Conservation (phyloP, 352 stramenopile species). For the Pythium dissotocum region DNA sequence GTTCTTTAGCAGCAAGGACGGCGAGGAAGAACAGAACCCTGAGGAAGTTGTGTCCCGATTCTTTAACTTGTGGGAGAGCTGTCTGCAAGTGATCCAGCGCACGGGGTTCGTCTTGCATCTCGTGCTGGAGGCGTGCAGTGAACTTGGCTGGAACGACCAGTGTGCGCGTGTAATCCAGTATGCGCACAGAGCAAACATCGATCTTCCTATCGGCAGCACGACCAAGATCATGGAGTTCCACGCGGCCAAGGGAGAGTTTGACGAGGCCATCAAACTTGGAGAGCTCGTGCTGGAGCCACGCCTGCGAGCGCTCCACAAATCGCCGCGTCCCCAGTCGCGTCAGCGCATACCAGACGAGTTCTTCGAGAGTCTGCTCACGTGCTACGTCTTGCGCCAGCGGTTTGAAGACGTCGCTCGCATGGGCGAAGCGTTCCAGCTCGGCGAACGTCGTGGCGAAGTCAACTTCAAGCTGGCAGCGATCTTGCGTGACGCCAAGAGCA, state of each 20-base stretch:
- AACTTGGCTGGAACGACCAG: slow-evolving; percentile 10
- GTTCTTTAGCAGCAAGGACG: slow-evolving; percentile 22
- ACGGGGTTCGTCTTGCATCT: slow-evolving; percentile 19
- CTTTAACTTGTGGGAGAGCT: slow-evolving; percentile 14
- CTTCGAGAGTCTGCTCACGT: slow-evolving; percentile 17
- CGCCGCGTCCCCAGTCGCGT: background rate
- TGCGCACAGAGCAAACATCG: background rate
- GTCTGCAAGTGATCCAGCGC: slow-evolving; percentile 9
- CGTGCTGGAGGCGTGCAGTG: slow-evolving; percentile 14
- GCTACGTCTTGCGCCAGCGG: slow-evolving; percentile 15
- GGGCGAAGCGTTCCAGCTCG: slow-evolving; percentile 8
- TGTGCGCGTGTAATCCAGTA: slow-evolving; percentile 17
- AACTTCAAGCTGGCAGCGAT: slow-evolving; percentile 6
- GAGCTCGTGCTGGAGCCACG: slow-evolving; percentile 10
- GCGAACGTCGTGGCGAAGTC: background rate
- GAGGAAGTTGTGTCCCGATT: slow-evolving; percentile 18
- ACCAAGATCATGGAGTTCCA: slow-evolving; percentile 12
- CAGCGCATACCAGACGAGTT: slow-evolving; percentile 12
- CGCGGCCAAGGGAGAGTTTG: slow-evolving; percentile 8
- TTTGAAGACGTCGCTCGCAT: slow-evolving; percentile 11
- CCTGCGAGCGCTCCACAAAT: background rate
- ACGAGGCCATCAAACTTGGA: slow-evolving; percentile 11
- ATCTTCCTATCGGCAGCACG: slow-evolving; percentile 6
- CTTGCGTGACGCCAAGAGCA: slow-evolving; percentile 7
- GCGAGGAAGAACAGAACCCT: slow-evolving; percentile 14